phyloP scores from a whole-genome alignment of 2,329 filamentous ascomycete species.

The Hypoxylon sp. region DNA sequence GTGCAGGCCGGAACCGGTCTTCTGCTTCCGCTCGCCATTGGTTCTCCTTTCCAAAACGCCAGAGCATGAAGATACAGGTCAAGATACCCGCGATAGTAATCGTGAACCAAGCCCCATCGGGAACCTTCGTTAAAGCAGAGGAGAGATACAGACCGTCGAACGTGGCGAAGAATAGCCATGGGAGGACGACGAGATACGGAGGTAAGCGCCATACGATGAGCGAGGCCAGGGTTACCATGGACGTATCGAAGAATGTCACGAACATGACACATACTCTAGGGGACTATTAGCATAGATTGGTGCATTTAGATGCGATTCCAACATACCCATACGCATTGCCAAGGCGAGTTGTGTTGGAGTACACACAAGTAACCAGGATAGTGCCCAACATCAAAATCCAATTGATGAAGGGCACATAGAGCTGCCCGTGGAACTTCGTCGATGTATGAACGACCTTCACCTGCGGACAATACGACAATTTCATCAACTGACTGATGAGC shows the following conservation, averaged over 20 bases:
- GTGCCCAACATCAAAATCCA: conserved; percentile 81
- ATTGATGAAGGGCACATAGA: conserved; percentile 79
- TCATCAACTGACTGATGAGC: conserved; percentile 64
- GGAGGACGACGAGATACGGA: conserved; percentile 65
- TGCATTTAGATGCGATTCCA: no score
- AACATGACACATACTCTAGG: conserved; percentile 75
- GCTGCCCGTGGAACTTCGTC: conserved; percentile 73
- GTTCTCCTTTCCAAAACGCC: conserved; percentile 81
- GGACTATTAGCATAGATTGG: not conserved
- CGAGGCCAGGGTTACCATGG: conserved; percentile 75
- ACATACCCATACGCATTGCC: conserved; percentile 74
- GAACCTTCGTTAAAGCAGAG: conserved; percentile 75
- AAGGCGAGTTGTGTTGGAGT: conserved; percentile 69
- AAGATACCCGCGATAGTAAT: conserved; percentile 70
- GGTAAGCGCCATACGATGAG: conserved; percentile 76
- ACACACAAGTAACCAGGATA: conserved; percentile 76
- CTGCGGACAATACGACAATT: conserved; percentile 75
- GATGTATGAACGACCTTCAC: conserved; percentile 78
- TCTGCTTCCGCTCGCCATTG: conserved; percentile 76
- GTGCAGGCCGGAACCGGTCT: conserved; percentile 63
- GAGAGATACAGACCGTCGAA: conserved; percentile 76
- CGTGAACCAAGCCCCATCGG: conserved; percentile 81
- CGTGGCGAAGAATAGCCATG: conserved; percentile 70
- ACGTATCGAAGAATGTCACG: conserved; percentile 80
- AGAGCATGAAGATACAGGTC: conserved; percentile 72